phyloP scores from a whole-genome alignment of 208 protist genomes.

The Entamoeba dispar region DNA sequence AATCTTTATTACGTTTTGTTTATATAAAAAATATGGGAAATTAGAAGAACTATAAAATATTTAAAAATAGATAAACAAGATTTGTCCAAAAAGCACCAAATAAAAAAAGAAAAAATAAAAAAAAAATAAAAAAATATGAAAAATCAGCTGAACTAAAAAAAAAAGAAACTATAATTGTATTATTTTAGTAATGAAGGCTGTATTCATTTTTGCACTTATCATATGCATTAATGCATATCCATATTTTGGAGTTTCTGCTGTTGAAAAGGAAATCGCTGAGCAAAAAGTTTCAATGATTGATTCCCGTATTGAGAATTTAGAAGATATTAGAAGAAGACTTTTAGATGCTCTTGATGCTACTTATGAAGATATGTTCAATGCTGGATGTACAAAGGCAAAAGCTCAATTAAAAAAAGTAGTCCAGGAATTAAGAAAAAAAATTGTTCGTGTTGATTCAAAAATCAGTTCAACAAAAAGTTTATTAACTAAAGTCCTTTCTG shows the following conservation, averaged over 20 bases:
- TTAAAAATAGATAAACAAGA: no score
- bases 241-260: not conserved
- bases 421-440: not conserved
- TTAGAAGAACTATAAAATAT: no score
- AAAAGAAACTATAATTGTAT: not conserved
- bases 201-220: not conserved
- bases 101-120: no score
- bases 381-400: not conserved
- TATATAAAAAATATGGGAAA: no score
- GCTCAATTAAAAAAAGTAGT: not conserved
- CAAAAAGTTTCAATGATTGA: not conserved
- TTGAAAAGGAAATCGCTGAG: not conserved
- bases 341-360: not conserved
- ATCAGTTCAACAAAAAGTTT: not conserved
- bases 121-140: no score
- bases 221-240: not conserved
- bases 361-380: not conserved
- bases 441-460: not conserved
- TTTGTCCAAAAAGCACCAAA: no score
- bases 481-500: not conserved
- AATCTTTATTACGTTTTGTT: no score
- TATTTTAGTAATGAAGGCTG: not conserved
- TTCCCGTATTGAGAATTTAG: not conserved
- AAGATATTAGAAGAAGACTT: not conserved
- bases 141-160: not conserved